These are phyloP conservation scores for Gracilariopsis chorda DNA, from an alignment of 23 red algal species.

Conservation along the genomic window DNA sequence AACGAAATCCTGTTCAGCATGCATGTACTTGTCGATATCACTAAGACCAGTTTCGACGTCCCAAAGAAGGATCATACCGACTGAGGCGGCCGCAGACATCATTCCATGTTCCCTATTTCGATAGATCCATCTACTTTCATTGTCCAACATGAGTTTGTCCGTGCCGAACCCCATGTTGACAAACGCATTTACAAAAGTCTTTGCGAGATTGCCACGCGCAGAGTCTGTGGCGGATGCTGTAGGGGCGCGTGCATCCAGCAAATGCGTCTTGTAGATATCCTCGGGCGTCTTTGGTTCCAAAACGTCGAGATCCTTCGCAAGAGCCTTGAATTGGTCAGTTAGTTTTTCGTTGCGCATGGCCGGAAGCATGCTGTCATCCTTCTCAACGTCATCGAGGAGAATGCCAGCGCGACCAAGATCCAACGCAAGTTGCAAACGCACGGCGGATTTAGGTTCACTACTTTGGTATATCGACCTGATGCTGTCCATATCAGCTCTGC, in stretches of 20 bases:
- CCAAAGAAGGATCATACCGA: slow-evolving; percentile 94
- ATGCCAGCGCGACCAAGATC: slow-evolving; percentile 64
- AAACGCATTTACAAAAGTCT: slow-evolving; percentile 96
- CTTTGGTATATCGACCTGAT: slow-evolving; percentile 66
- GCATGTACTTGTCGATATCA: slow-evolving; percentile 96
- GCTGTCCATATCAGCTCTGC: slow-evolving; percentile 60
- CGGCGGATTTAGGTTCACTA: slow-evolving; percentile 7
- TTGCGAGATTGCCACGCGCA: slow-evolving; percentile 90
- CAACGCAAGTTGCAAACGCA: slow-evolving; percentile 82
- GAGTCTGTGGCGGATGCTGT: slow-evolving; percentile 63
- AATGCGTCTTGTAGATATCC: slow-evolving; percentile 98
- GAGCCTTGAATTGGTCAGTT: slow-evolving; percentile 65
- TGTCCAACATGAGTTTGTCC: slow-evolving; percentile 90
- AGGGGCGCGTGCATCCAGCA: slow-evolving; percentile 69
- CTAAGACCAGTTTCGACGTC: slow-evolving; percentile 86
- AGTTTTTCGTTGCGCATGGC: slow-evolving; percentile 79
- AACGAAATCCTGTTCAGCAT: slow-evolving; percentile 86
- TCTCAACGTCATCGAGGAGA: slow-evolving; percentile 84
- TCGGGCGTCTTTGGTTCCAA: slow-evolving; percentile 91
- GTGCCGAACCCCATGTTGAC: slow-evolving; percentile 92
- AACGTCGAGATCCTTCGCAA: slow-evolving; percentile 93
- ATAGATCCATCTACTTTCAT: slow-evolving; percentile 88
- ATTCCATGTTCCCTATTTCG: slow-evolving; percentile 96
- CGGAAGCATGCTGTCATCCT: slow-evolving; percentile 66
- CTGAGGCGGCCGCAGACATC: slow-evolving; percentile 94